phyloP scores from a whole-genome alignment of 2,329 filamentous ascomycete species.

The Incumbomyces lentus region DNA sequence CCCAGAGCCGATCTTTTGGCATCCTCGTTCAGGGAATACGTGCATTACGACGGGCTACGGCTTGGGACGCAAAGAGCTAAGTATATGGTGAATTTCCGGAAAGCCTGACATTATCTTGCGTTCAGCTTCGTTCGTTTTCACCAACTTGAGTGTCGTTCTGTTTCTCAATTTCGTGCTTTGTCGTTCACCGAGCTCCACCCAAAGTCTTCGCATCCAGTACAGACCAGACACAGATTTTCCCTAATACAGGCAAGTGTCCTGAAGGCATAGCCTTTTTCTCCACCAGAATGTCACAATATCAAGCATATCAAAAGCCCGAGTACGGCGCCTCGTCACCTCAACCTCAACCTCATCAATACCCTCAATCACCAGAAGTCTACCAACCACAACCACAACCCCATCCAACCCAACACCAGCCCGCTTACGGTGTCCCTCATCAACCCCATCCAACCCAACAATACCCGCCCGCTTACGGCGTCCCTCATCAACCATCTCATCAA shows the following conservation, averaged over 20 bases:
- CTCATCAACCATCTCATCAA: not conserved
- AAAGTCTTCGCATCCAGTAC: no score
- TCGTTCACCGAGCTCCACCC: no score
- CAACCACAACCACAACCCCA: not conserved
- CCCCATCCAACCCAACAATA: not conserved
- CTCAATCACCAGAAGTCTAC: not conserved
- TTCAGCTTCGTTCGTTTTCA: no score
- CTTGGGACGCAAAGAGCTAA: no score
- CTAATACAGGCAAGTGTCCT: not conserved
- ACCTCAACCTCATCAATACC: not conserved
- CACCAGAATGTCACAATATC: slow-evolving; percentile 1
- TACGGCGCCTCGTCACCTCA: not conserved
- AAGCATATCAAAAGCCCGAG: not conserved
- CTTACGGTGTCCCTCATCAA: not conserved
- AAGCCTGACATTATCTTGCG: no score
- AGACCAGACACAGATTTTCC: not conserved
- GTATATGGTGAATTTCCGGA: no score
- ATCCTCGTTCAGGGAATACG: no score
- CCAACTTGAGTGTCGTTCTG: no score
- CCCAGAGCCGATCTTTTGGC: no score
- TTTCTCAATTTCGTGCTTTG: no score
- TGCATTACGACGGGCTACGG: no score
- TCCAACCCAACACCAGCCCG: not conserved
- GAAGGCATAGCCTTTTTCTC: not conserved
- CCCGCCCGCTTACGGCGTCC: not conserved